These are phyloP conservation scores for Gentiana straminea DNA, from an alignment of 257 asterid species.

Conservation along the genomic window DNA sequence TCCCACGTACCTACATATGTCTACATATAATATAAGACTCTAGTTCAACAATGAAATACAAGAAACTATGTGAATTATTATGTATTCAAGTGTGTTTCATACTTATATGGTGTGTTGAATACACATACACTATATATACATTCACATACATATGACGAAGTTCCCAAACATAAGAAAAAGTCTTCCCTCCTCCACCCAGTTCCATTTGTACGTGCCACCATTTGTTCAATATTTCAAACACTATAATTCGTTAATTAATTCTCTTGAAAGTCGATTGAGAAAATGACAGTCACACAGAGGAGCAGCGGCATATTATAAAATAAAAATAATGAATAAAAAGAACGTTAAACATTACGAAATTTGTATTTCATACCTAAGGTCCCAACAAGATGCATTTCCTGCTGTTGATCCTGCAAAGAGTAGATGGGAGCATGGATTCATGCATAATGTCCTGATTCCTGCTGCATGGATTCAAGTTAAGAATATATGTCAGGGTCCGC, in stretches of 20 bases:
- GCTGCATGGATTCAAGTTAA: conserved; percentile 1
- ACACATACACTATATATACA: no score
- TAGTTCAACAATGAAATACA: no score
- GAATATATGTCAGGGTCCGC: no score
- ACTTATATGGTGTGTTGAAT: no score
- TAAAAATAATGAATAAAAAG: background rate
- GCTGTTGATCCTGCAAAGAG: conserved; percentile 76
- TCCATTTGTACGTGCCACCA: background rate
- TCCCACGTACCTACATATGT: no score
- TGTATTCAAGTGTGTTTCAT: no score
- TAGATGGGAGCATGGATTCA: conserved; percentile 48
- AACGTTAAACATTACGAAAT: background rate
- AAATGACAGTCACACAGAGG: no score
- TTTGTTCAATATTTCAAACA: no score
- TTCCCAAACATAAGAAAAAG: background rate
- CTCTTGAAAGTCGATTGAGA: no score
- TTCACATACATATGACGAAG: background rate
- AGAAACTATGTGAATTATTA: no score
- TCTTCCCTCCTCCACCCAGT: background rate
- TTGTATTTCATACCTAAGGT: conserved; percentile 48
- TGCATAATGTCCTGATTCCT: conserved; percentile 63
- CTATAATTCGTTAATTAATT: background rate
- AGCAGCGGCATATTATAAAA: no score
- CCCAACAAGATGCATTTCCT: conserved; percentile 86
- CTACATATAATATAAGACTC: no score